phyloP scores from a whole-genome alignment of 148 eudicot genomes.

The Cornus florida region DNA sequence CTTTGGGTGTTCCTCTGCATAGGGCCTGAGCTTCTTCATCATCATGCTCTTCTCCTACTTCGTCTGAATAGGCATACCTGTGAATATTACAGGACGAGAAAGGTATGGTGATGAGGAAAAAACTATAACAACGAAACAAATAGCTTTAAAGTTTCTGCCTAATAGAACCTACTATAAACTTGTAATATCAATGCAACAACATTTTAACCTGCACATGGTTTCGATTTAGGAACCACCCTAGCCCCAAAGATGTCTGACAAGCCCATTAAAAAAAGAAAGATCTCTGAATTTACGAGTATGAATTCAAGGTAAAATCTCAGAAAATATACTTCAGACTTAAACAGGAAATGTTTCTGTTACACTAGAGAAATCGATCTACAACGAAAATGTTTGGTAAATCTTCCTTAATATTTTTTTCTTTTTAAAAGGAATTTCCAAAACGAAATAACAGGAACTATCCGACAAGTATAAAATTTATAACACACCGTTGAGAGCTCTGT shows the following conservation, averaged over 20 bases:
- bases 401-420: background rate
- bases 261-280: background rate
- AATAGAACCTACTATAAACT: background rate
- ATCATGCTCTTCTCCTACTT: constrained; percentile 55
- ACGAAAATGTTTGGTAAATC: background rate
- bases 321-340: background rate
- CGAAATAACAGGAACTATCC: background rate
- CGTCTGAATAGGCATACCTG: constrained; percentile 86
- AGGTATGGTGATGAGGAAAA: background rate
- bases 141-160: background rate
- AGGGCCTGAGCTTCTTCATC: constrained; percentile 85
- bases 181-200: background rate
- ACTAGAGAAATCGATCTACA: too few relatives aligned
- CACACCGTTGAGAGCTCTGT: constrained; percentile 86
- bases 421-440: background rate
- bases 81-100: background rate
- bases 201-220: background rate
- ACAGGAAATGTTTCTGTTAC: background rate
- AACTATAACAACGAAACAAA: background rate
- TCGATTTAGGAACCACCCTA: background rate
- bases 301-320: background rate
- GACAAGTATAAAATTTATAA: background rate
- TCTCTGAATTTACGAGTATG: background rate
- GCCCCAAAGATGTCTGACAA: background rate
- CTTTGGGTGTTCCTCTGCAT: constrained; percentile 50